Base-by-base conservation (phyloP, 306 rosid species). In the Casuarina cunninghamiana region DNA sequence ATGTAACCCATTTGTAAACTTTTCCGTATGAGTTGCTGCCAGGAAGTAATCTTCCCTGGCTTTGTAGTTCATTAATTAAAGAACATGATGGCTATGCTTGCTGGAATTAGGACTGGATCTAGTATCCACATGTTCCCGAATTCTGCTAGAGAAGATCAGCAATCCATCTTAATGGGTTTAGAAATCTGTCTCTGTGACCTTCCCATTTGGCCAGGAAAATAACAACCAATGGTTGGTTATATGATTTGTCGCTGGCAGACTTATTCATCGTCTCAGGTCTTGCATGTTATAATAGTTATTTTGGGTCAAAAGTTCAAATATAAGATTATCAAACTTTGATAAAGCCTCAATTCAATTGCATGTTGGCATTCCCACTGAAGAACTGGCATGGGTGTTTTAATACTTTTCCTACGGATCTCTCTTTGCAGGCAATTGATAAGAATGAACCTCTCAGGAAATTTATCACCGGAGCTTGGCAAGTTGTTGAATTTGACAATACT, bases 381-480 rank as follows among this genome's bases (percentile, higher is more conserved):
- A 84, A 54, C n/a, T 35, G 12, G 54, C 46, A 38, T 9, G 55
- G 53, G 37, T 54, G 49, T 69, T 75, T 43, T 55, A 43, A 53
- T 80, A 69, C 76, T 53, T 72, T 46, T 39, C 76, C 42, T 7
- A 41, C 5, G 74, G 72, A 19, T 53, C 77, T 71, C 68, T 72
- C 77, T 71, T 46, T 96, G 84, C 80, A 96, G 99, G 96, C 92
- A 74, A 85, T 87, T 96, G 5, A 49, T 93, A 57, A 78, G 2
- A 35, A 68, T 90, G 97, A 87, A 82, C 74, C 78, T 96, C 74
- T 71, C 74, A 0, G 99, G 99, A 84, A 83, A 10, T 49, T 83
- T 96, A 79, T 90, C 99, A 50, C 97, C 99, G 26, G 93, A 86
- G 75, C 81, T 93, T 61, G 98, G 98, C 72, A 84, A 66, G 53